Base-by-base conservation (phyloP, 805 yeast species). In the Teunomyces aglyptinius region DNA sequence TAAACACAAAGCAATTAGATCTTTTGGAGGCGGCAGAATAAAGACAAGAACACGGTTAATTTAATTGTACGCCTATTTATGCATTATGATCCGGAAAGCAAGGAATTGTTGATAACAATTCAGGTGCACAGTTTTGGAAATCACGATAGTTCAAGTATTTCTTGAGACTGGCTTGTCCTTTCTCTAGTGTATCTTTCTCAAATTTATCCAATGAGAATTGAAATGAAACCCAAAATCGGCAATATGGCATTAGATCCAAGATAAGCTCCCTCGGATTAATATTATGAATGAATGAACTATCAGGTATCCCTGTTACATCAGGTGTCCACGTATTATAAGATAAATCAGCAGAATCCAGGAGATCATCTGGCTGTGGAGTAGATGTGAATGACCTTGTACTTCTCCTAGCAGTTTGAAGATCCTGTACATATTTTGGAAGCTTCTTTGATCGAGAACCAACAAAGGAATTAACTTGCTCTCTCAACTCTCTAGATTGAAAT, bases 21-120 rank as follows among this genome's bases (percentile, higher is more conserved):
- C 85, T 44, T 89, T 84, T 62, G 78, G 82, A 27, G 96, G 90
- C 10, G 89, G 90, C 1, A 66, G 80, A 50, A 68, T 83, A 34
- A 72, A 69, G 49, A 67, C 79, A 2, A 69, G 77, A 53, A 76
- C 85, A 2, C 75, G 75, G 45, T 68, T 82, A 44, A 81, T 82
- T 38, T 75, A 54, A 53, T 16, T 7, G 28, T 15, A 10, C 12
- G 11, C 8, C 18, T 31, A n/a, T 36, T 10, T 43, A 31, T 33
- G 41, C 40, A 19, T 26, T 5, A 28, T 10, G 16, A 26, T 33
- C 18, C 24, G 6, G 26, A 20, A 39, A 6, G n/a, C 15, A 22
- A n/a, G 44, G 26, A 31, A 44, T 33, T 6, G 63, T 54, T 12
- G 48, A 47, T 12, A 57, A 27, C 15, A 60, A 44, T 3, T 44